Percentiles rank a stretch among this genome's conserved stretches.
These are phyloP conservation scores for Zasmidium cellare DNA, from an alignment of 2,329 filamentous ascomycete genomes.

Conservation along the genomic window DNA sequence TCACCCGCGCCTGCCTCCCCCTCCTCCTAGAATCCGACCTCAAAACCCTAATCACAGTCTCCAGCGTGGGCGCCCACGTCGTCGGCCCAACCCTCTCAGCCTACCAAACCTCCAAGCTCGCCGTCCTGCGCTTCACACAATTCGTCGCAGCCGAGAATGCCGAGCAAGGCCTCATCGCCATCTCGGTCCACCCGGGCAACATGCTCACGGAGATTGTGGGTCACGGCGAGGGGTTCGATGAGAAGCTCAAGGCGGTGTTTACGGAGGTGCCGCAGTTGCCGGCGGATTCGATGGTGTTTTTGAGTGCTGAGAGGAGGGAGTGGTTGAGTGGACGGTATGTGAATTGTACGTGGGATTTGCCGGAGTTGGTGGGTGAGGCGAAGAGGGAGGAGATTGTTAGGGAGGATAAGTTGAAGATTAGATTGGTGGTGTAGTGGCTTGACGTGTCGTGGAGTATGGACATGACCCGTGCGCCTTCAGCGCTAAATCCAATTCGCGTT, in stretches of 20 bases:
- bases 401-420: constrained; percentile 38
- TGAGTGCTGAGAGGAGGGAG: constrained; percentile 34
- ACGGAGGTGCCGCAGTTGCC: constrained; percentile 34
- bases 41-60: constrained; percentile 45
- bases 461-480: too few species aligned
- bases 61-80: constrained; percentile 42
- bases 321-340: constrained; percentile 42
- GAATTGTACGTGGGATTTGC: constrained; percentile 41
- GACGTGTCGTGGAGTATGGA: neutral
- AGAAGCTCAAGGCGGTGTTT: constrained; percentile 20
- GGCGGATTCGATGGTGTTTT: constrained; percentile 34
- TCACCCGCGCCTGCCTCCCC: constrained; percentile 45
- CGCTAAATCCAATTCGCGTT: too few species aligned
- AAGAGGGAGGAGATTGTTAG: constrained; percentile 36
- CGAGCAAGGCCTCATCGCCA: constrained; percentile 43
- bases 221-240: constrained; percentile 35
- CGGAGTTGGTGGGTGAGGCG: constrained; percentile 29
- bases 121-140: constrained; percentile 47
- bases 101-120: constrained; percentile 51
- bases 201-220: constrained; percentile 46
- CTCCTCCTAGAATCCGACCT: constrained; percentile 36
- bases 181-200: constrained; percentile 48
- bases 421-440: constrained; percentile 18
- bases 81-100: constrained; percentile 39
- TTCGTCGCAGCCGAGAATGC: constrained; percentile 47